Evolutionary conservation across 1,139 yeast species (phyloP).

Genomic region (Protomyces macrosporus): DNA sequence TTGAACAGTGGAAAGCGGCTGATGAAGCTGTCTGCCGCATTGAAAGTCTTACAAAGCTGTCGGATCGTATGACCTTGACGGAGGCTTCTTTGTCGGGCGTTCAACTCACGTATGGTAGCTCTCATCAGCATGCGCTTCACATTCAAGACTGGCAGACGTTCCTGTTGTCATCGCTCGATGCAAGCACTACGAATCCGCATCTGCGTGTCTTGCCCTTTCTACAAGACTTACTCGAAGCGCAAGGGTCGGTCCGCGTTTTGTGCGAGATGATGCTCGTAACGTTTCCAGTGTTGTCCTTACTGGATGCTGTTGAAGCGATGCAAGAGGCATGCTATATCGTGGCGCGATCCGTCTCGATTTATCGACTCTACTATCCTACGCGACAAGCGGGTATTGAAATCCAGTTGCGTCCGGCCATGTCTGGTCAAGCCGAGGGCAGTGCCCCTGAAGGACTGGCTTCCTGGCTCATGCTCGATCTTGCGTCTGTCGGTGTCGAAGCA

Average conservation of each 20-base stretch:
- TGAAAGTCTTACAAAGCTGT: background rate
- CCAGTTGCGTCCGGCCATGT: background rate
- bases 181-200: constrained; percentile 5
- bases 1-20: background rate
- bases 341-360: constrained; percentile 3
- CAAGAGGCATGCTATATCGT: constrained; percentile 4
- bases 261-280: constrained; percentile 1
- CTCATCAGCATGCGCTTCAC: background rate
- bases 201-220: background rate
- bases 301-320: constrained; percentile 1
- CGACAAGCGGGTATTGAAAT: background rate
- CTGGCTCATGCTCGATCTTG: background rate
- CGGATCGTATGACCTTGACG: background rate
- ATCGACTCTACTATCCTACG: constrained; percentile 11
- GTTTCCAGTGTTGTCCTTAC: background rate
- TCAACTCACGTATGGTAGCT: background rate
- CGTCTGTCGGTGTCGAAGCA: background rate
- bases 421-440: background rate
- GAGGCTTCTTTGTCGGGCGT: background rate
- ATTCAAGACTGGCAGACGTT: background rate
- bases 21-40: background rate
- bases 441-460: background rate
- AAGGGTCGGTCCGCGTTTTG: background rate
- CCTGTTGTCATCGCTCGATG: background rate
- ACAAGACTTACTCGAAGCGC: background rate